Evolutionary conservation across 2,329 filamentous ascomycete genomes (phyloP).

Genomic region (Myriosclerotinia duriaeana): DNA sequence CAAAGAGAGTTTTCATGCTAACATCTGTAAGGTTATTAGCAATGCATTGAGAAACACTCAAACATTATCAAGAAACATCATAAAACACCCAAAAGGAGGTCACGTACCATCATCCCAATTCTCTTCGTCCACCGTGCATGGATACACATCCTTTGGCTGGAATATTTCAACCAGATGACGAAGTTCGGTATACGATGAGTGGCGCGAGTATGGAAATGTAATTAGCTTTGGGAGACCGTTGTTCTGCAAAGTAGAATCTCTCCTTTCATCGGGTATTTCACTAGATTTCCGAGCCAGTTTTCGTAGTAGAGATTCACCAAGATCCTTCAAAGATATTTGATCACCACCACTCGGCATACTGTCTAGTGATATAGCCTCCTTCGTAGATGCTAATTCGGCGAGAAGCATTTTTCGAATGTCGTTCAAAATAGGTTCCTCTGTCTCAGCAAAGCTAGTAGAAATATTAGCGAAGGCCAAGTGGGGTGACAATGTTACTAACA

Average conservation of each 20-base stretch:
- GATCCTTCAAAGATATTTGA: conserved; percentile 30
- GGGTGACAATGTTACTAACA: neutral
- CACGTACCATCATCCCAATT: conserved; percentile 57
- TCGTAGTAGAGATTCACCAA: conserved; percentile 34
- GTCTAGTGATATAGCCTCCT: conserved; percentile 35
- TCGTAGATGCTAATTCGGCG: conserved; percentile 30
- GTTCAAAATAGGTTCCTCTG: conserved; percentile 42
- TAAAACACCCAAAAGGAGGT: neutral
- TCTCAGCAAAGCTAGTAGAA: conserved; percentile 30
- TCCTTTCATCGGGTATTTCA: conserved; percentile 1
- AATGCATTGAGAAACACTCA: neutral
- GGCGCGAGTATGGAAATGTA: conserved; percentile 80
- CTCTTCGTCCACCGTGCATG: conserved; percentile 69
- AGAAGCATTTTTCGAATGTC: conserved; percentile 35
- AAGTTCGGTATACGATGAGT: conserved; percentile 82
- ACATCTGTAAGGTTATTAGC: conserved; percentile 42
- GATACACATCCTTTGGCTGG: conserved; percentile 73
- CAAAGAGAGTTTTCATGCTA: conserved; percentile 70
- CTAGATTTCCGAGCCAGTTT: conserved; percentile 26
- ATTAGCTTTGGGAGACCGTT: conserved; percentile 43
- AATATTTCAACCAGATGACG: conserved; percentile 68
- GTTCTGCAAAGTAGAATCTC: neutral
- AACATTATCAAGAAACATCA: neutral
- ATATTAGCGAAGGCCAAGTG: conserved; percentile 13
- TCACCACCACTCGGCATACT: conserved; percentile 29